Evolutionary conservation across 1,284 basidiomycete genomes (phyloP), one percentile per base, ranked within the genome.

Genomic region (Puccinia horiana): DNA sequence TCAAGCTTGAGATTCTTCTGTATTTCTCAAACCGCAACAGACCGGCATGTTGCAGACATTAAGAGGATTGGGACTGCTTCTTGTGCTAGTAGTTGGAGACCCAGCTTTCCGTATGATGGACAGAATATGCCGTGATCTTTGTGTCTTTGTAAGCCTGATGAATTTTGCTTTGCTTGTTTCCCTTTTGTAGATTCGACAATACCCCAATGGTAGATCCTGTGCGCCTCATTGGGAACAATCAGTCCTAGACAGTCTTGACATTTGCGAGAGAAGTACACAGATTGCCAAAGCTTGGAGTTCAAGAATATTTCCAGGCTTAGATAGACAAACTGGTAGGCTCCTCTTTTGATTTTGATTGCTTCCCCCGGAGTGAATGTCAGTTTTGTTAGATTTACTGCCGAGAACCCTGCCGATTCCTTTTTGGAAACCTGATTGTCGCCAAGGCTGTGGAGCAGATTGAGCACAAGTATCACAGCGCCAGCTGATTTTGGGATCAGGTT

Each of bases 161-260:
- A 70, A 14, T 1, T 32, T 47, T 32, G 18, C 32, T 32, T 2
- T 23, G 5, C 49, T 18, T 29, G n/a, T n/a, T 69, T 69, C 8
- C 26, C 44, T 18, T 76, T 29, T 6, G 49, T 49, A 32, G 54
- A 61, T 26, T 14, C 54, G 4, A 58, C 47, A 18, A 76, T 32
- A 0, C 74, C 74, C 74, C 74, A 76, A 12, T 37, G 29, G 54
- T 76, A 76, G n/a, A 76, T 61, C 52, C 37, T 58, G 26, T 76
- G 54, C 12, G 74, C 52, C 26, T 76, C 29, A 16, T 76, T 54
- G 20, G 61, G 32, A 40, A 76, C 74, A 29, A 40, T 42, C 29
- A 76, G 29, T 6, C 37, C 52, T 42, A 76, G 29, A 20, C 52
- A 14, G 14, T 54, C 20, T 73, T 73, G 70, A 52, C 49, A 52